Percentiles rank a stretch among this genome's conserved stretches.
These are phyloP conservation scores for Thraustochytrium striatum DNA, from an alignment of 352 stramenopile species.

Conservation along the genomic window DNA sequence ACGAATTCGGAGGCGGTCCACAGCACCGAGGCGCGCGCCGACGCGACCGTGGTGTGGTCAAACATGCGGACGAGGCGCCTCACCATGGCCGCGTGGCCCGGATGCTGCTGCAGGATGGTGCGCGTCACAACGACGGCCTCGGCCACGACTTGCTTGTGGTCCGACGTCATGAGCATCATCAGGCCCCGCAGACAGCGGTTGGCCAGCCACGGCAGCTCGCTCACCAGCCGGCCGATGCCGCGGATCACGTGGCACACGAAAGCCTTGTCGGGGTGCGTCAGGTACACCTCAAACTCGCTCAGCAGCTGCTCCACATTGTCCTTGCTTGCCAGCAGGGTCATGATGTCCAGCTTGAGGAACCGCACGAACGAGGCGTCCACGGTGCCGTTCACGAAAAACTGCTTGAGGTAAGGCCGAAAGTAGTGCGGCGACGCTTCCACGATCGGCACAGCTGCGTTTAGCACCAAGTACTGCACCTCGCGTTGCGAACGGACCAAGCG, in stretches of 20 bases:
- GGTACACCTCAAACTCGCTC: slow-evolving; percentile 91
- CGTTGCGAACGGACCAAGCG: slow-evolving; percentile 90
- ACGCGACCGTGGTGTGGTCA: slow-evolving; percentile 55
- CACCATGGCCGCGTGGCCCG: slow-evolving; percentile 57
- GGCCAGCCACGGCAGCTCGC: slow-evolving; percentile 64
- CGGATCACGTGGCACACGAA: slow-evolving; percentile 90
- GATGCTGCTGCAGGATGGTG: slow-evolving; percentile 83
- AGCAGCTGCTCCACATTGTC: slow-evolving; percentile 87
- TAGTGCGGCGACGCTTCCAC: slow-evolving; percentile 86
- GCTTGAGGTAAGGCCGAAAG: slow-evolving; percentile 89
- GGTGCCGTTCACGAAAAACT: slow-evolving; percentile 92
- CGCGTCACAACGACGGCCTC: slow-evolving; percentile 91
- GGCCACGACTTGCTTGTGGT: slow-evolving; percentile 81
- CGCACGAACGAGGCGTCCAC: slow-evolving; percentile 89
- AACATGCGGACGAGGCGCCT: slow-evolving; percentile 58
- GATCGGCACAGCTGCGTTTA: slow-evolving; percentile 90
- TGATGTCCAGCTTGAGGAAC: slow-evolving; percentile 95
- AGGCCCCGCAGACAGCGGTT: slow-evolving; percentile 57
- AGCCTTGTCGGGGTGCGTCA: slow-evolving; percentile 83
- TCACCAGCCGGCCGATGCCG: slow-evolving; percentile 82
- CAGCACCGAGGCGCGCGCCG: slow-evolving; percentile 77
- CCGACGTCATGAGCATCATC: slow-evolving; percentile 73
- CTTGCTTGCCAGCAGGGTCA: slow-evolving; percentile 82
- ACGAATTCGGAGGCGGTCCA: slow-evolving; percentile 85
- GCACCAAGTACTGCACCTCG: slow-evolving; percentile 96